Percentiles rank a stretch among this genome's conserved stretches.
Evolutionary conservation across 2,329 filamentous ascomycete species (phyloP).

Genomic region (Beauveria asiatica): DNA sequence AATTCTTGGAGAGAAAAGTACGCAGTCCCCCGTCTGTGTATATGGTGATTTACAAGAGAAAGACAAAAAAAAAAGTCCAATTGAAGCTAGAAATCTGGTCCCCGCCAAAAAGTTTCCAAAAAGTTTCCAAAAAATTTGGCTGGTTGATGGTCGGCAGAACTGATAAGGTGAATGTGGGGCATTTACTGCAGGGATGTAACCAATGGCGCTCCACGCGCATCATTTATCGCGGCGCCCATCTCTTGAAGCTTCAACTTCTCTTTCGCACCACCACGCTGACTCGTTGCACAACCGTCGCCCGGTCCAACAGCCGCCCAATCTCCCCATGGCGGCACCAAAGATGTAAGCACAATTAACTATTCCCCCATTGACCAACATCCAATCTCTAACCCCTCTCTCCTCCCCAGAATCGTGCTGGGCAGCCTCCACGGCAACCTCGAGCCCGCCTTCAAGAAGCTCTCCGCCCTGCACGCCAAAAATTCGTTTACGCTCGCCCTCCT

Average conservation of each 20-base stretch:
- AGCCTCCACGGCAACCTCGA: constrained; percentile 72
- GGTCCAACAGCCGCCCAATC: background rate
- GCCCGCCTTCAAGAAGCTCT: constrained; percentile 70
- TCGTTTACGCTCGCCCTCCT: constrained; percentile 79
- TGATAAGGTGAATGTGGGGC: constrained; percentile 23
- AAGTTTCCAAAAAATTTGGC: constrained; percentile 23
- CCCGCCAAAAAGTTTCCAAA: constrained; percentile 15
- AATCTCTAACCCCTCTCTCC: constrained; percentile 9
- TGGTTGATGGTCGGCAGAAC: constrained; percentile 26
- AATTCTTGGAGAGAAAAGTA: constrained; percentile 14
- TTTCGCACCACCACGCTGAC: background rate
- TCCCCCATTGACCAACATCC: background rate
- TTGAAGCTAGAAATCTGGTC: constrained; percentile 5
- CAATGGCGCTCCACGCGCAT: constrained; percentile 28
- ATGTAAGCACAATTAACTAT: constrained; percentile 28
- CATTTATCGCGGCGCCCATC: constrained; percentile 10
- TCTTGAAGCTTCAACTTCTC: background rate
- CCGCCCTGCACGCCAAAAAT: constrained; percentile 76
- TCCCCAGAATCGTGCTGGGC: constrained; percentile 66
- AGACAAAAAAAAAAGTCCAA: constrained; percentile 16
- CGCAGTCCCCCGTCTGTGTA: constrained; percentile 2
- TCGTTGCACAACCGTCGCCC: background rate
- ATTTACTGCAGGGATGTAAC: constrained; percentile 9
- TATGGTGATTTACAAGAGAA: background rate
- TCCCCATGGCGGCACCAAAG: constrained; percentile 38